Evolutionary conservation across 192 early-diverging fungal genomes (phyloP).

Genomic region (Kappamyces sp.): DNA sequence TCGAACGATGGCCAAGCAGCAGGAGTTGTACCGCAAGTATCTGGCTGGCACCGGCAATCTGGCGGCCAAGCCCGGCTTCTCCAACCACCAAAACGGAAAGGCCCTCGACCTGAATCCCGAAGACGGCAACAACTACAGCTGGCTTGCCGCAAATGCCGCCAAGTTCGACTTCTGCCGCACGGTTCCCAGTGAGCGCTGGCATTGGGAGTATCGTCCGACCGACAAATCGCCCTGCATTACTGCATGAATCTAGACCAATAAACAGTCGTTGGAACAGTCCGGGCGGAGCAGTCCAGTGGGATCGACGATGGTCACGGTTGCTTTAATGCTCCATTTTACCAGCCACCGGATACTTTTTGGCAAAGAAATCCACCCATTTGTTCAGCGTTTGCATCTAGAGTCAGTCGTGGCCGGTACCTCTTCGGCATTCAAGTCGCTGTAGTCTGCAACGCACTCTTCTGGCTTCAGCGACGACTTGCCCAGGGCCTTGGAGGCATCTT

Average conservation of each 20-base stretch:
- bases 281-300: no score
- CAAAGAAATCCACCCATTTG: constrained; percentile 66
- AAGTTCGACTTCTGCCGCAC: constrained; percentile 4
- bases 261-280: no score
- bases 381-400: constrained; percentile 58
- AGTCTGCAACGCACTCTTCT: constrained; percentile 71
- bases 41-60: constrained; percentile 1
- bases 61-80: constrained; percentile 6
- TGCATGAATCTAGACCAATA: background rate
- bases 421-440: constrained; percentile 56
- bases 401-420: constrained; percentile 42
- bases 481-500: constrained; percentile 71
- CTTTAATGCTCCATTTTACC: constrained; percentile 41
- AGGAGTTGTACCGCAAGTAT: constrained; percentile 7
- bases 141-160: background rate
- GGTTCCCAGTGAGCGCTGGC: constrained; percentile 3
- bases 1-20: background rate
- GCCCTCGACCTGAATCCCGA: constrained; percentile 8
- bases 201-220: constrained; percentile 6
- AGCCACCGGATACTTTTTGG: constrained; percentile 65
- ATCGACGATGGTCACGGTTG: background rate
- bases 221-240: constrained; percentile 1
- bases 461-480: constrained; percentile 60
- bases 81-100: constrained; percentile 8
- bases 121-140: constrained; percentile 7